Conservation (phyloP, 345 rosid species). For the Acer negundo region DNA sequence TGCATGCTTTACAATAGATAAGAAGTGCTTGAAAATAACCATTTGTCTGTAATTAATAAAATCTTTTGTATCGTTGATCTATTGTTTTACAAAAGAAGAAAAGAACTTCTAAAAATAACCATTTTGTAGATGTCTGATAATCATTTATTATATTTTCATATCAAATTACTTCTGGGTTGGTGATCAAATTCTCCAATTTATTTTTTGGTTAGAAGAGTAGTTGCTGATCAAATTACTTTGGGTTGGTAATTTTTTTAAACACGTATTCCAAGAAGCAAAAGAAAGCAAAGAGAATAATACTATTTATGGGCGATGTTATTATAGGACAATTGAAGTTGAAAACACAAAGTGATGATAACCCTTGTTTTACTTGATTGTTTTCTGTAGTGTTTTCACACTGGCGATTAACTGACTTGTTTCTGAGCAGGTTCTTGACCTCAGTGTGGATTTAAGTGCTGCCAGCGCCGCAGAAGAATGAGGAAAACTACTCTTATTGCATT, state of each 20-base stretch:
- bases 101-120: neutral
- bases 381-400: neutral
- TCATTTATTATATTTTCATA: no score
- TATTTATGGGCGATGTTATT: no score
- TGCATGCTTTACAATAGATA: neutral
- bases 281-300: no score
- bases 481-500: neutral
- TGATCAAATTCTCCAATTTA: no score
- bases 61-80: neutral
- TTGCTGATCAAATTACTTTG: no score
- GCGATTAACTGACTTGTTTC: neutral
- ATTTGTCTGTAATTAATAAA: neutral
- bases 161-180: no score
- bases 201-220: no score
- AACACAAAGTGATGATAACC: neutral
- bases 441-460: slow-evolving; percentile 90
- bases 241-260: no score
- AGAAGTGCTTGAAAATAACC: neutral
- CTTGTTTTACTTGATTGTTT: neutral
- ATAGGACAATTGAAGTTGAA: neutral
- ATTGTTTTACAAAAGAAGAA: neutral
- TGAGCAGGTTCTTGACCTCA: slow-evolving; percentile 73
- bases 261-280: no score
- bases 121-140: neutral
- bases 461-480: slow-evolving; percentile 87